Conservation (phyloP, 371 early-diverging fungal genomes). For the Funneliformis caledonium region DNA sequence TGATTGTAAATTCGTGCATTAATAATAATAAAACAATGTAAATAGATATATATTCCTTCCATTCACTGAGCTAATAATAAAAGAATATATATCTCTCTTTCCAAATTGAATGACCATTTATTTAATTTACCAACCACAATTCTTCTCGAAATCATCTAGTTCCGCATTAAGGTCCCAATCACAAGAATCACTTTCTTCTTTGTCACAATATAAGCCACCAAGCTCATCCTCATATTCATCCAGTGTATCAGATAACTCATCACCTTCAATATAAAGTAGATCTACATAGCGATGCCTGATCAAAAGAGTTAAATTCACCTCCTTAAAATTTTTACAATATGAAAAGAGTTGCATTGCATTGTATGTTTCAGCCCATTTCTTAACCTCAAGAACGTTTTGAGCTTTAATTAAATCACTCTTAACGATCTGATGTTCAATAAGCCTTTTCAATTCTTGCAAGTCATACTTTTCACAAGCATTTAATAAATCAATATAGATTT, state of each 20-base stretch:
- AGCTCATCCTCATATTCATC: not conserved
- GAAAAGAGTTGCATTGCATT: not conserved
- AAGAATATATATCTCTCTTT: not conserved
- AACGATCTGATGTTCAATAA: not conserved
- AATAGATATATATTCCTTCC: too few species aligned
- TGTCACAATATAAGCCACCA: not conserved
- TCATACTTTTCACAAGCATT: not conserved
- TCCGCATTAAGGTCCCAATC: not conserved
- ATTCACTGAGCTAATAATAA: too few species aligned
- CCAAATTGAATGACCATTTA: not conserved
- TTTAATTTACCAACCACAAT: not conserved
- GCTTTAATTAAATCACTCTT: not conserved
- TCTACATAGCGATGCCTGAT: not conserved
- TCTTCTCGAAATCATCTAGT: not conserved
- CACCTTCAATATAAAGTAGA: not conserved
- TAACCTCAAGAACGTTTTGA: slow-evolving; percentile 8
- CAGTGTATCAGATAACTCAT: not conserved
- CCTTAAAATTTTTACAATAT: not conserved
- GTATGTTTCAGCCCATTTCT: not conserved
- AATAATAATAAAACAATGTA: too few species aligned
- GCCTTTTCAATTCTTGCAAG: not conserved
- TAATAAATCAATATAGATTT: slow-evolving; percentile 6
- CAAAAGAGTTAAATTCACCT: not conserved
- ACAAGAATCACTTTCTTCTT: not conserved
- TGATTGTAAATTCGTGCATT: too few species aligned